phyloP scores from a whole-genome alignment of 2,329 filamentous ascomycete species.

The Talaromyces piceae region DNA sequence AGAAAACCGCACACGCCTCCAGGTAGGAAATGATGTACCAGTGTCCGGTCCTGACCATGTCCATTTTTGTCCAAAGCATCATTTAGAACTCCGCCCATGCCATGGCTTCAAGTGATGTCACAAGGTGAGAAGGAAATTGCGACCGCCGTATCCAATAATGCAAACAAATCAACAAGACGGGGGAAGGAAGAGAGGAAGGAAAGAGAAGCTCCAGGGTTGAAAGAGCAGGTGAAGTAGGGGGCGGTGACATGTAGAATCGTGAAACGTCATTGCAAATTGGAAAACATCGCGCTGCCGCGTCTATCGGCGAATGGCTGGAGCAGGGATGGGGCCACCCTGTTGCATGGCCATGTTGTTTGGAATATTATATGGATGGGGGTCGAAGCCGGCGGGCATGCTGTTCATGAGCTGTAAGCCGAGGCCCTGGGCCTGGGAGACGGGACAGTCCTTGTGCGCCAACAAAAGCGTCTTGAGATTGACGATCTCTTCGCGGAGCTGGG shows the following conservation, averaged over 20 bases:
- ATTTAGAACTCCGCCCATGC: constrained; percentile 34
- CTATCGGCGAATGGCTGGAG: constrained; percentile 31
- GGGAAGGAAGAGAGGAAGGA: constrained; percentile 8
- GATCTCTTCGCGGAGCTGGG: constrained; percentile 80
- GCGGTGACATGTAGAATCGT: constrained; percentile 3
- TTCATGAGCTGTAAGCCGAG: constrained; percentile 43
- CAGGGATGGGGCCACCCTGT: constrained; percentile 25
- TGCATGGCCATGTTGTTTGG: constrained; percentile 37
- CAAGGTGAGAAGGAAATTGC: constrained; percentile 17
- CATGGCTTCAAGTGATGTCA: constrained; percentile 19
- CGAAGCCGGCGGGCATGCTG: constrained; percentile 31
- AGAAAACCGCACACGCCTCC: constrained; percentile 25
- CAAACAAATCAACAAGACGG: constrained; percentile 3
- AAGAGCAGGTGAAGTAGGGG: background rate
- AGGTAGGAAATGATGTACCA: constrained; percentile 20
- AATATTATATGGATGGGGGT: constrained; percentile 38
- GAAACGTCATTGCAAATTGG: constrained; percentile 11
- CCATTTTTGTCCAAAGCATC: constrained; percentile 32
- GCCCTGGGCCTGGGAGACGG: constrained; percentile 80
- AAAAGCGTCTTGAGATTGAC: constrained; percentile 90
- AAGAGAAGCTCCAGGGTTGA: background rate
- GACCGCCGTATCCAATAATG: constrained; percentile 9
- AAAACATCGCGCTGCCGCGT: constrained; percentile 4
- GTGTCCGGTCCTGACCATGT: constrained; percentile 23
- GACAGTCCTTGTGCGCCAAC: constrained; percentile 92